Evolutionary conservation across 371 early-diverging fungal genomes (phyloP).

Genomic region (Coemansia sp.): DNA sequence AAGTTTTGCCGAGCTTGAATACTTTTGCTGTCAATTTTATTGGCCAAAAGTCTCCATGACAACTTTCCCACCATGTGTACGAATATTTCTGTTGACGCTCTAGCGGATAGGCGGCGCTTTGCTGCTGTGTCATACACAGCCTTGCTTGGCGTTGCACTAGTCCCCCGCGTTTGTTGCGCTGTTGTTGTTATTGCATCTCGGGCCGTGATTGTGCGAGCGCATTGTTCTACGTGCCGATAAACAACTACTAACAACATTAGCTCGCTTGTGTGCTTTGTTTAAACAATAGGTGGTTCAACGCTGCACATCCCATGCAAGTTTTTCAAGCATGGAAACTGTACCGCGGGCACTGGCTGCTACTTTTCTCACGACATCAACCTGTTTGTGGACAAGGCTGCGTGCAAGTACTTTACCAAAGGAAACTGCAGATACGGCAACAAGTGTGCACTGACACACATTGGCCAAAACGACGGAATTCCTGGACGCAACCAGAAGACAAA

Average conservation of each 20-base stretch:
- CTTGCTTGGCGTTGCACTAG: background rate
- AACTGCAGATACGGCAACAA: conserved; percentile 79
- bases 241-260: background rate
- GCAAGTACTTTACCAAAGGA: conserved; percentile 77
- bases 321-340: conserved; percentile 73
- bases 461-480: conserved; percentile 14
- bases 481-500: conserved; percentile 10
- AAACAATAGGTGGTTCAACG: conserved; percentile 52
- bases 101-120: background rate
- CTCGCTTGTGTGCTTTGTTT: background rate
- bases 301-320: conserved; percentile 82
- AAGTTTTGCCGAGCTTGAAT: conserved; percentile 10
- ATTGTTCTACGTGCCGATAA: conserved; percentile 7
- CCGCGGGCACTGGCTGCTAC: conserved; percentile 72
- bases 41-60: conserved; percentile 7
- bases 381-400: conserved; percentile 60
- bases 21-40: background rate
- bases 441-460: conserved; percentile 66
- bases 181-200: conserved; percentile 1
- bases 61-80: background rate
- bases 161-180: background rate
- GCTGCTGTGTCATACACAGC: background rate
- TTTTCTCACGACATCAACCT: conserved; percentile 72
- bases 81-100: background rate
- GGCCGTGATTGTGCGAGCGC: background rate